phyloP scores from a whole-genome alignment of 805 yeast species.

The Lachancea waltii region DNA sequence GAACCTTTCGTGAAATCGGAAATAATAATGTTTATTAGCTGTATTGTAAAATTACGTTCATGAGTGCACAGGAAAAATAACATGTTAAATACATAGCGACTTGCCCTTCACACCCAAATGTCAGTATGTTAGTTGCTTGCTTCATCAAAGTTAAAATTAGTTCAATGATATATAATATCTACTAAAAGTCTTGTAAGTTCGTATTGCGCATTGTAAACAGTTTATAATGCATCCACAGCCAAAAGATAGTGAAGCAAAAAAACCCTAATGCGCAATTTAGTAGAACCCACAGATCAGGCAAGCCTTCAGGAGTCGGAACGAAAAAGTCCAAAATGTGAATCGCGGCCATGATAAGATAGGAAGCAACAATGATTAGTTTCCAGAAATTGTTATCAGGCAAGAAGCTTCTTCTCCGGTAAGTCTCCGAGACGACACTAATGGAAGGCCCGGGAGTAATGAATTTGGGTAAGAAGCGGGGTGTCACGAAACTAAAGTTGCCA shows the following conservation, averaged over 20 bases:
- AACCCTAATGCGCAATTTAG: constrained; percentile 69
- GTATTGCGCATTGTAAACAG: constrained; percentile 33
- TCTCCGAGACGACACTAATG: constrained; percentile 28
- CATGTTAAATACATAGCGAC: too few relatives aligned
- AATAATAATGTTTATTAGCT: too few relatives aligned
- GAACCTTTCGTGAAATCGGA: too few relatives aligned
- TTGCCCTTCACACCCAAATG: too few relatives aligned
- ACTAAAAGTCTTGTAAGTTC: constrained; percentile 21
- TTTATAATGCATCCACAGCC: constrained; percentile 74
- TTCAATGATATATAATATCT: background rate
- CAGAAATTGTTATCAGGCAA: constrained; percentile 47
- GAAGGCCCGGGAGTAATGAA: constrained; percentile 42
- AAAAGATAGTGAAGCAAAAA: constrained; percentile 65
- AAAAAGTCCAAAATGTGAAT: constrained; percentile 51
- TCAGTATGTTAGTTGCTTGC: too few relatives aligned
- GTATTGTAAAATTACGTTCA: too few relatives aligned
- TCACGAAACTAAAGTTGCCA: constrained; percentile 53
- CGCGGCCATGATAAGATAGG: constrained; percentile 45
- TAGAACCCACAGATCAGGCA: constrained; percentile 84
- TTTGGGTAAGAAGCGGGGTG: constrained; percentile 39
- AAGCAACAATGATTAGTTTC: constrained; percentile 43
- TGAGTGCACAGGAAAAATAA: too few relatives aligned
- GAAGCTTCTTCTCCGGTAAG: constrained; percentile 35
- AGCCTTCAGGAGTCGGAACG: constrained; percentile 46
- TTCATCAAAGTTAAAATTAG: too few relatives aligned